Base-by-base conservation (phyloP, 1,284 basidiomycete species). In the Ganoderma sp. region DNA sequence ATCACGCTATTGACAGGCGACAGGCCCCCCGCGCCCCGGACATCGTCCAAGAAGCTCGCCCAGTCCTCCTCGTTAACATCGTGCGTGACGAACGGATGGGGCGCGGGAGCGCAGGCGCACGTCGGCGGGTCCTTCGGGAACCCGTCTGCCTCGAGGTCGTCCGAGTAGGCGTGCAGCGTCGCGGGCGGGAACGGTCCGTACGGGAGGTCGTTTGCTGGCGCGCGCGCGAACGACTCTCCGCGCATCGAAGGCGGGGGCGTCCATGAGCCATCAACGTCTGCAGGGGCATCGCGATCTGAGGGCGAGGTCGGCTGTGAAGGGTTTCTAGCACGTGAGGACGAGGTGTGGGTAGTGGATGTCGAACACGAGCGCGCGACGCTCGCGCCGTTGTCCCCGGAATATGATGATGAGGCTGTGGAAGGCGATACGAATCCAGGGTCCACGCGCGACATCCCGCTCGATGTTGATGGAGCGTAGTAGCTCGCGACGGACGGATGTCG, bases 81-180 rank as follows among this genome's bases (percentile, higher is more conserved):
- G 56, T 76, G 73, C 56, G 67, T 63, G 19, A 64, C 50, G 63
- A 76, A 76, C 58, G 75, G 75, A 45, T 76, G 75, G 34, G 70
- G 73, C 54, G 58, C 39, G 14, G 64, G 50, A 34, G 63, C 54
- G 32, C 67, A 61, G 42, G 71, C 68, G 25, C 69, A 66, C 57
- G 71, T 69, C 7, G 75, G 75, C n/a, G 70, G 67, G 15, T 63
- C 45, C 8, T 59, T 7, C 2, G 72, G 71, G 62, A 73, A 75
- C 8, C 75, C 75, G 64, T 64, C 66, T 3, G n/a, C 42, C 37
- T 66, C 66, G 15, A 76, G 69, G 50, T 64, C 64, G 9, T 57
- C 66, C 39, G 68, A 69, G 39, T 52, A 48, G 50, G 71, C 67
- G 52, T 71, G 41, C 32, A 70, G 64, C 34, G 68, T 64, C 65